phyloP scores from a whole-genome alignment of 2,329 filamentous ascomycete species.

The Phaeoacremonium minimum region DNA sequence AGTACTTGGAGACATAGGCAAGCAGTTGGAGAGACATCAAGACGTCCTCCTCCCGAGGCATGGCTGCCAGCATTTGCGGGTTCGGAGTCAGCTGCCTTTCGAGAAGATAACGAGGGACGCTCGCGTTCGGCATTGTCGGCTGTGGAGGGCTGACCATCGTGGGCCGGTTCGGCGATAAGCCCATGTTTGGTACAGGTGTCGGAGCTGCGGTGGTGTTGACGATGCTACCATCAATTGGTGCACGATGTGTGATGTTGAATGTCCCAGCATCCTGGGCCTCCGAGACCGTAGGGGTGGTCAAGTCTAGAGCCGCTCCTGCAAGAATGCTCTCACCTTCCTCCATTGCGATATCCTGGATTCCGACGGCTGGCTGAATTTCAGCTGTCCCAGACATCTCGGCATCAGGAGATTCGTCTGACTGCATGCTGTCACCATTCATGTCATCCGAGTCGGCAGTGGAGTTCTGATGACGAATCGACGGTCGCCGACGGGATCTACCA shows the following conservation, averaged over 20 bases:
- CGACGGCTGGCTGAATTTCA: conserved; percentile 76
- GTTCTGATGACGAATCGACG: conserved; percentile 84
- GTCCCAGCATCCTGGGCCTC: conserved; percentile 84
- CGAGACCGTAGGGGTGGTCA: conserved; percentile 74
- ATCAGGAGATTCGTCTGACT: conserved; percentile 72
- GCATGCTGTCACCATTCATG: conserved; percentile 75
- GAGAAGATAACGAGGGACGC: conserved; percentile 73
- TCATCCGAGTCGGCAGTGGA: conserved; percentile 91
- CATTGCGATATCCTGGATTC: conserved; percentile 77
- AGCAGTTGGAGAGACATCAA: conserved; percentile 96
- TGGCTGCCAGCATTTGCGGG: conserved; percentile 75
- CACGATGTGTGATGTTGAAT: conserved; percentile 90
- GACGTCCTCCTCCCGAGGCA: conserved; percentile 96
- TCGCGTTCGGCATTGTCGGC: conserved; percentile 66
- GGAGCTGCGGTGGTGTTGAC: conserved; percentile 69
- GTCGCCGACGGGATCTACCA: conserved; percentile 61
- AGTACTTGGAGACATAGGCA: conserved; percentile 98
- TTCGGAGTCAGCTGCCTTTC: conserved; percentile 68
- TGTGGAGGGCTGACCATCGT: conserved; percentile 68
- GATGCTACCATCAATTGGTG: conserved; percentile 79
- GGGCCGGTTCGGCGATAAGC: conserved; percentile 70
- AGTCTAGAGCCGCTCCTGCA: conserved; percentile 66
- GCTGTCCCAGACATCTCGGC: conserved; percentile 75
- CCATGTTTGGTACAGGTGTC: conserved; percentile 61
- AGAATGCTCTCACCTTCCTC: conserved; percentile 78